These are phyloP conservation scores for Grosmannia clavigera DNA, from an alignment of 2,329 filamentous ascomycete species.

Conservation along the genomic window DNA sequence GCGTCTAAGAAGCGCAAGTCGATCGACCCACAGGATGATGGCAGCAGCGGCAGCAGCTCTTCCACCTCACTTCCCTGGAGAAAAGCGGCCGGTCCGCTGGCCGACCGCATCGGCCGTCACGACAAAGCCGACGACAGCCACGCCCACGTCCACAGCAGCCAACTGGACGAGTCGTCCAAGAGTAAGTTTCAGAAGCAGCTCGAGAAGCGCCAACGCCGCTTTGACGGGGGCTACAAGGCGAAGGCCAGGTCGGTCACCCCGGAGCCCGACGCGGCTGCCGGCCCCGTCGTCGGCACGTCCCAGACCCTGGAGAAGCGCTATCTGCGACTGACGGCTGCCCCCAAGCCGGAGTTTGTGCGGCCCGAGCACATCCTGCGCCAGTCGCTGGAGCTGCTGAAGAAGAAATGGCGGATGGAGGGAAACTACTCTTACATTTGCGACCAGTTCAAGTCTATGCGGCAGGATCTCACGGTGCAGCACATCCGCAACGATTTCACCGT, in stretches of 20 bases:
- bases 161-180: slow-evolving; percentile 26
- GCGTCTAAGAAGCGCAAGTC: slow-evolving; percentile 74
- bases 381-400: slow-evolving; percentile 78
- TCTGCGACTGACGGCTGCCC: slow-evolving; percentile 81
- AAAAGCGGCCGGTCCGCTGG: slow-evolving; percentile 47
- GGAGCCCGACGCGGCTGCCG: slow-evolving; percentile 32
- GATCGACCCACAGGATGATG: slow-evolving; percentile 43
- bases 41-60: slow-evolving; percentile 20
- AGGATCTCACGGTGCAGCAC: slow-evolving; percentile 95
- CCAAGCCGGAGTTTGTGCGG: slow-evolving; percentile 78
- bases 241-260: slow-evolving; percentile 39
- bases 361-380: slow-evolving; percentile 69
- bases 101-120: slow-evolving; percentile 57
- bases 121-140: slow-evolving; percentile 23
- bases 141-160: slow-evolving; percentile 9
- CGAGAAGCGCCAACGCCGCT: slow-evolving; percentile 83
- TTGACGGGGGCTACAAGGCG: slow-evolving; percentile 54
- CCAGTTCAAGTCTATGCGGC: slow-evolving; percentile 96
- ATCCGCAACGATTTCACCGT: slow-evolving; percentile 96
- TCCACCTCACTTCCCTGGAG: slow-evolving; percentile 56
- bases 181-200: slow-evolving; percentile 86
- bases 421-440: slow-evolving; percentile 98
- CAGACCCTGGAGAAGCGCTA: slow-evolving; percentile 84
- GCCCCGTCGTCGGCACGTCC: slow-evolving; percentile 76
- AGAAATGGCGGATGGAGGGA: slow-evolving; percentile 85